These are phyloP conservation scores for Ascochyta fabae DNA, from an alignment of 2,329 filamentous ascomycete genomes.

Conservation along the genomic window DNA sequence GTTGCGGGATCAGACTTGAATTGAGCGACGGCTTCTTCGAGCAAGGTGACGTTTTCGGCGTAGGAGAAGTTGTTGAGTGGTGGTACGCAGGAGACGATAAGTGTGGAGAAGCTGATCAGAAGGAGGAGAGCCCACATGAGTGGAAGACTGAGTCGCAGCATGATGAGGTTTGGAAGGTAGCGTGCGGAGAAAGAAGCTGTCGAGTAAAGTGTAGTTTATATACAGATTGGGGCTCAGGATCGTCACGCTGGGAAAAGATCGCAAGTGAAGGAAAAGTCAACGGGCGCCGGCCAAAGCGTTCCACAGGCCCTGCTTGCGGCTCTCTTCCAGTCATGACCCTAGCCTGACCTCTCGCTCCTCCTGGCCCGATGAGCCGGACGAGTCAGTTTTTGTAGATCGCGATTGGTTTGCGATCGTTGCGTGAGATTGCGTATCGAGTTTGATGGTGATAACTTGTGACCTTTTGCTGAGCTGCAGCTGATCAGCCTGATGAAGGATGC, in stretches of 20 bases:
- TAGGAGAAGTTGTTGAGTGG: slow-evolving; percentile 16
- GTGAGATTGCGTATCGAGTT: neutral
- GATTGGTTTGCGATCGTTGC: neutral
- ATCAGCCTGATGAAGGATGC: neutral
- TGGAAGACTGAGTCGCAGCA: neutral
- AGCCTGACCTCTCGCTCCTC: slow-evolving; percentile 3
- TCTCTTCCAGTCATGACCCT: slow-evolving; percentile 22
- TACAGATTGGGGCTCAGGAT: neutral
- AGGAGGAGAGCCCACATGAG: neutral
- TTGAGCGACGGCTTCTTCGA: slow-evolving; percentile 1
- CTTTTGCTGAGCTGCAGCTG: neutral
- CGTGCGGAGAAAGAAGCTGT: neutral
- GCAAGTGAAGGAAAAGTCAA: neutral
- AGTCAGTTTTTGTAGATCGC: neutral
- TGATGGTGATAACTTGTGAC: slow-evolving; percentile 2
- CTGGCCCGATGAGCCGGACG: neutral
- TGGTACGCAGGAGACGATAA: neutral
- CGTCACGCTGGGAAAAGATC: too few species aligned
- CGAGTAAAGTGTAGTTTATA: neutral
- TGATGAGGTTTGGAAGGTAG: neutral
- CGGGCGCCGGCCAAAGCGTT: slow-evolving; percentile 20
- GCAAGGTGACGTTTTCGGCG: slow-evolving; percentile 7
- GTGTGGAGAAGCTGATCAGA: neutral
- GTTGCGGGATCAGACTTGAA: neutral
- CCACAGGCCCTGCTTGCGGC: slow-evolving; percentile 21